These are phyloP conservation scores for Chlamydomonas incerta DNA, from an alignment of 139 green algal genomes.

Conservation along the genomic window DNA sequence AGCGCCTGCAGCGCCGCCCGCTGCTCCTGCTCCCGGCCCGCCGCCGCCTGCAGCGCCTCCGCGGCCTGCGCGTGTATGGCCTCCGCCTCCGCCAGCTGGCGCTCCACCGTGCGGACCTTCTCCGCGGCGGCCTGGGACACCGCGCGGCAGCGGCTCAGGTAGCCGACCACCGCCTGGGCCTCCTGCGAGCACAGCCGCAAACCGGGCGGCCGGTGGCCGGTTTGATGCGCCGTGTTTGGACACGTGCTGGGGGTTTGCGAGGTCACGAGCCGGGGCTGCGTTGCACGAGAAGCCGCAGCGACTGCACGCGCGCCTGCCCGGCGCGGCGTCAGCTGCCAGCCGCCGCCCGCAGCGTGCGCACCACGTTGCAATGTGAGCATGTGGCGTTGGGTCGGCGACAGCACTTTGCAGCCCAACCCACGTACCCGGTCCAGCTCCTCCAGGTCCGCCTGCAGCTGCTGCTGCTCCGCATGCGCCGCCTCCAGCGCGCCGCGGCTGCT, in stretches of 20 bases:
- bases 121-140: not conserved
- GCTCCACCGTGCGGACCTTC: not conserved
- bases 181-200: too few relatives aligned
- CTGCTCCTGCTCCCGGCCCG: not conserved
- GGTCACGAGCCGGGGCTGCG: too few relatives aligned
- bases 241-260: too few relatives aligned
- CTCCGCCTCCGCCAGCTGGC: conserved; percentile 19
- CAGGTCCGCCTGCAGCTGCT: not conserved
- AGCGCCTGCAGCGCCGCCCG: not conserved
- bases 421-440: conserved; percentile 11
- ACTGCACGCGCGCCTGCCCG: too few relatives aligned
- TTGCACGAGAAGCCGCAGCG: not conserved
- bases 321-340: too few relatives aligned
- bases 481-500: not conserved
- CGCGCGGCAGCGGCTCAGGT: not conserved
- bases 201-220: too few relatives aligned
- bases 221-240: too few relatives aligned
- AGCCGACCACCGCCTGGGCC: not conserved
- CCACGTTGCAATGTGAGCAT: too few relatives aligned
- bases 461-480: conserved; percentile 12
- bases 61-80: not conserved
- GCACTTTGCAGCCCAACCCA: not conserved
- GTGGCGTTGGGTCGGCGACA: too few relatives aligned
- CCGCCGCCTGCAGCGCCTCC: not conserved
- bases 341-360: too few relatives aligned